Evolutionary conservation across 192 early-diverging fungal genomes (phyloP).

Genomic region (Funneliformis geosporum): DNA sequence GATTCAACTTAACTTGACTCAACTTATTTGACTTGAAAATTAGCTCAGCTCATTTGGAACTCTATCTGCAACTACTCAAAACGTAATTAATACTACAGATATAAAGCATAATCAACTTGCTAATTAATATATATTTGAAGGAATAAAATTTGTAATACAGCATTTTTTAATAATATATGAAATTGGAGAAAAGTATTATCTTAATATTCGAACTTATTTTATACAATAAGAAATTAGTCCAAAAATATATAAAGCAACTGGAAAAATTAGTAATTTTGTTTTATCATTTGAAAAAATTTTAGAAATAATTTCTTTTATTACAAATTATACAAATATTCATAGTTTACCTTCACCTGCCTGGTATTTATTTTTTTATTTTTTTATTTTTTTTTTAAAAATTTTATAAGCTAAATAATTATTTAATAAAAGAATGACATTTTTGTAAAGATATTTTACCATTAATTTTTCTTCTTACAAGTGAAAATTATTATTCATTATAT

Average conservation of each 20-base stretch:
- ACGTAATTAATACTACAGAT: too few species aligned
- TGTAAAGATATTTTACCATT: too few species aligned
- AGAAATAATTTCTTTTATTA: neutral
- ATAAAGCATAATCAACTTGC: too few species aligned
- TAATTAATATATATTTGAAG: slow-evolving; percentile 12
- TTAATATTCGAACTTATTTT: neutral
- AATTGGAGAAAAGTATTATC: neutral
- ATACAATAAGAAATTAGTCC: neutral
- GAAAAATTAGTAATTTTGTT: neutral
- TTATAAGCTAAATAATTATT: too few species aligned
- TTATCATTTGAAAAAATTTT: neutral
- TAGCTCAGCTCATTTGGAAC: too few species aligned
- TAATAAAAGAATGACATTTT: too few species aligned
- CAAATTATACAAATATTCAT: neutral
- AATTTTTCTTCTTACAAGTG: too few species aligned
- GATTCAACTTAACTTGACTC: too few species aligned
- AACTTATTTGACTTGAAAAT: too few species aligned
- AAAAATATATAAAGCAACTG: neutral
- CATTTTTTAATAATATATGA: neutral
- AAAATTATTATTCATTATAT: too few species aligned
- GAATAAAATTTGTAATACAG: neutral
- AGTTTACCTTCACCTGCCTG: neutral
- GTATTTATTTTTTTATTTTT: neutral
- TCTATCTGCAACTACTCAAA: too few species aligned
- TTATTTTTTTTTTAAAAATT: too few species aligned